Base-by-base conservation (phyloP, 148 eudicot genomes). In the Salicornia ramosissima region DNA sequence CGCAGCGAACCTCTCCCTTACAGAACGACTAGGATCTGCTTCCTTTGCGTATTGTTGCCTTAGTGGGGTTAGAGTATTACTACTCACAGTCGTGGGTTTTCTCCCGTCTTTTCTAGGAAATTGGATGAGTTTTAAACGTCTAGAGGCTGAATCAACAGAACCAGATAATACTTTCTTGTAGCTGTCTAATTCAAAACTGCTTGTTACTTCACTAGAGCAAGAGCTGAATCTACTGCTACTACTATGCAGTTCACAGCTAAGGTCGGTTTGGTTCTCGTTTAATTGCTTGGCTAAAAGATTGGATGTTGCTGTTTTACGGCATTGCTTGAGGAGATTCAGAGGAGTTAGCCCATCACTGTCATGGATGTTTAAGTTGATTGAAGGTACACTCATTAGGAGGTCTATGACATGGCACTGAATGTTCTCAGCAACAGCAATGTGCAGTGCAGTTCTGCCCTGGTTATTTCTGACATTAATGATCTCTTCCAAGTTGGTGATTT, bases 391-490 rank as follows among this genome's bases (percentile, higher is more conserved):
- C 88, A 89, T 86, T 46, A 92, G 79, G 26, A 89, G 84, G 67
- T 87, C 85, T 71, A 87, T 83, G 25, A 87, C 67, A 50, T 81
- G 75, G 52, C 83, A 74, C 26, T 84, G 86, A 51, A 85, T 63
- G 70, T 84, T 84, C 73, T 75, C 83, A 13, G 76, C 74, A 58
- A 87, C 83, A 51, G 96, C 94, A 75, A 85, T 64, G 84, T 93
- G 98, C 52, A 93, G 83, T 45, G 90, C 85, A 7, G 98, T 90
- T 80, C 90, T 83, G 25, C 95, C 98, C 29, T 87, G 80, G 1
- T 77, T 77, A 79, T 93, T 90, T 69, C 30, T 67, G 39, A 72
- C 47, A 76, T 93, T 90, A 74, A 93, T 71, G 50, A 85, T 66
- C 61, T 90, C 80, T 56, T 84, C 64, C 69, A 88, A 55, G 64